Conservation (phyloP, 257 asterid genomes). For the Nicotiana paniculata region DNA sequence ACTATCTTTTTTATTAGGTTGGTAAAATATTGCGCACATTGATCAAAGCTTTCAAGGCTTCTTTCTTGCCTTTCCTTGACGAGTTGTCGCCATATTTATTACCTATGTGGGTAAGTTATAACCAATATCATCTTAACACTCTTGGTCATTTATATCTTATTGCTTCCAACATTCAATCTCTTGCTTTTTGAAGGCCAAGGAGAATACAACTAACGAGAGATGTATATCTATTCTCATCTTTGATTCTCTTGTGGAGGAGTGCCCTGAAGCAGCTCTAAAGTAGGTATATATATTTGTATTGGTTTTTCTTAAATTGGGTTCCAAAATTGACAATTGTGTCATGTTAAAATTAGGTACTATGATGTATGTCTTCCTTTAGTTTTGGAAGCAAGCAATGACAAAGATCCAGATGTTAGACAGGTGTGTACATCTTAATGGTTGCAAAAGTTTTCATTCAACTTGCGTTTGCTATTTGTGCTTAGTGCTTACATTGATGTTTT, state of each 20-base stretch:
- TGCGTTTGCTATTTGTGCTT: too few relatives aligned
- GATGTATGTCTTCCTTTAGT: conserved; percentile 20
- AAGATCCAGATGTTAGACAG: conserved; percentile 84
- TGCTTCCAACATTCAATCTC: not conserved
- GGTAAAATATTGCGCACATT: too few relatives aligned
- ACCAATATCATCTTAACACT: too few relatives aligned
- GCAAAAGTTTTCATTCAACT: too few relatives aligned
- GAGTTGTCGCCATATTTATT: too few relatives aligned
- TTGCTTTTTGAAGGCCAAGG: conserved; percentile 59
- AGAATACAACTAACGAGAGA: conserved; percentile 88
- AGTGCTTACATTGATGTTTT: not conserved
- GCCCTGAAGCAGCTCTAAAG: conserved; percentile 80
- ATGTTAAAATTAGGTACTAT: conserved; percentile 50
- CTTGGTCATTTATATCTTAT: too few relatives aligned
- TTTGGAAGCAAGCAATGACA: conserved; percentile 94
- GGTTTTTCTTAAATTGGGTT: not conserved
- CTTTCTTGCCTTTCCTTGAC: too few relatives aligned
- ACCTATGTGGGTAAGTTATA: too few relatives aligned
- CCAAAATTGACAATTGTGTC: not conserved
- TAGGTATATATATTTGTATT: conserved; percentile 8
- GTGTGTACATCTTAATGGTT: conserved; percentile 22
- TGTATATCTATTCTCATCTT: conserved; percentile 87
- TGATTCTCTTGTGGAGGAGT: conserved; percentile 94
- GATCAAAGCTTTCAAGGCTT: too few relatives aligned
- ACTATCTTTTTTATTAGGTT: too few relatives aligned